Evolutionary conservation across 345 rosid species (phyloP), one percentile per base, ranked within the genome.

Genomic region (Dipteronia sinensis): DNA sequence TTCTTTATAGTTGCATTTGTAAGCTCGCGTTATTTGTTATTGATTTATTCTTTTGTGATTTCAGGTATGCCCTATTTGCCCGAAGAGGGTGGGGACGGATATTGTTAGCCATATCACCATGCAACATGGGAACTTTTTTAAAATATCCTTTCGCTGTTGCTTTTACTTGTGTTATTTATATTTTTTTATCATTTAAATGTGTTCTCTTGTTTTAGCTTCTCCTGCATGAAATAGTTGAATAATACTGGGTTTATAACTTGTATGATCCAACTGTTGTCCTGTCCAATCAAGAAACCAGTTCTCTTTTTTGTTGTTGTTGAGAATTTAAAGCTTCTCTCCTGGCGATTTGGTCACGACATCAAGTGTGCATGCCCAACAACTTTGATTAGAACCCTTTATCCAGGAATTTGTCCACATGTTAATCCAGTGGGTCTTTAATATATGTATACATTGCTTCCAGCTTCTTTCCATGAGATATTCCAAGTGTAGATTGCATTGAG

Each of bases 1-100:
- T 72, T n/a, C n/a, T 61, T 40, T n/a, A 20, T 63, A 34, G 42
- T 70, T 76, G 13, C 40, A 25, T 58, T 13, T 0, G 8, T 34
- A 29, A 63, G 61, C 63, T 83, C 15, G 59, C 23, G 27, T 6
- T 13, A 62, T 46, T 46, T 46, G 49, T 46, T 46, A 2, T 79
- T 56, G 82, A 82, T 77, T 83, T 77, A 71, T 56, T 67, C 80
- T 81, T 77, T 78, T 72, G 76, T 61, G 62, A 29, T 81, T 68
- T 22, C 91, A 90, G 98, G 90, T 88, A 0, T 92, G 95, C 73
- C 98, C 95, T 40, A 91, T 92, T 51, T 94, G 97, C 75, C 79
- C 88, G 1, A 88, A 90, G 80, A 84, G 90, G 83, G 93, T 90
- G 53, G 95, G 97, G 76, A 72, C 79, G 80, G 89, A 91, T 75